These are phyloP conservation scores for Madurella fahalii DNA, from an alignment of 2,329 filamentous ascomycete species.

Conservation along the genomic window DNA sequence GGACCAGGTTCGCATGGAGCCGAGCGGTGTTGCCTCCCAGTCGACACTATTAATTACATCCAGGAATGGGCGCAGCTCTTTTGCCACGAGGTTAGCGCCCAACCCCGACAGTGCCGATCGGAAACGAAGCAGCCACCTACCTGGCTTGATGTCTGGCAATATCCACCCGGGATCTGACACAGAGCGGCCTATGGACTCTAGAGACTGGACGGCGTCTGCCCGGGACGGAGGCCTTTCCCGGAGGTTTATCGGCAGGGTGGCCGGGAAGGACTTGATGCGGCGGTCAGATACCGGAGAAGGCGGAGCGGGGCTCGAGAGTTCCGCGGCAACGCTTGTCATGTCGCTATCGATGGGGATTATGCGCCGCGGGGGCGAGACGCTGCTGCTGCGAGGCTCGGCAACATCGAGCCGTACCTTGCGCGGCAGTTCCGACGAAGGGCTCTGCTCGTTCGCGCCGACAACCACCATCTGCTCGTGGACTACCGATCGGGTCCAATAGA, in stretches of 20 bases:
- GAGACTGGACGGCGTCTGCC: slow-evolving; percentile 21
- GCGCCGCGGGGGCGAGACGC: slow-evolving; percentile 15
- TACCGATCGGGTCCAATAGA: slow-evolving; percentile 33
- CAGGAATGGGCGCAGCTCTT: slow-evolving; percentile 33
- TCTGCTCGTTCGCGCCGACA: slow-evolving; percentile 33
- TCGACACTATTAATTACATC: slow-evolving; percentile 38
- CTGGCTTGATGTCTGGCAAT: slow-evolving; percentile 29
- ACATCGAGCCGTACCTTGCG: slow-evolving; percentile 23
- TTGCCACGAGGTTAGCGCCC: slow-evolving; percentile 9
- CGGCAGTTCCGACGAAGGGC: slow-evolving; percentile 17
- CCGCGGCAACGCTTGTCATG: not conserved
- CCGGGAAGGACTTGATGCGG: slow-evolving; percentile 17
- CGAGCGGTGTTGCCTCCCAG: slow-evolving; percentile 44
- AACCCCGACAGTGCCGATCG: not conserved
- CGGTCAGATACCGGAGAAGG: slow-evolving; percentile 5
- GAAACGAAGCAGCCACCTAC: slow-evolving; percentile 11
- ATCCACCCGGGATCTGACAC: slow-evolving; percentile 30
- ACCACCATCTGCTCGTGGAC: slow-evolving; percentile 33
- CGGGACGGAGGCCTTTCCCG: slow-evolving; percentile 15
- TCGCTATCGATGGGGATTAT: slow-evolving; percentile 13
- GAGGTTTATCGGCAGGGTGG: not conserved
- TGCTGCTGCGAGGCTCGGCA: slow-evolving; percentile 10
- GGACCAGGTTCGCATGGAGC: slow-evolving; percentile 41
- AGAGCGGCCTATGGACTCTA: slow-evolving; percentile 23
- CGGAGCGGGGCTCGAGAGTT: slow-evolving; percentile 7